Conservation (phyloP, 1,284 basidiomycete species). For the Papiliotrema nemorosa region DNA sequence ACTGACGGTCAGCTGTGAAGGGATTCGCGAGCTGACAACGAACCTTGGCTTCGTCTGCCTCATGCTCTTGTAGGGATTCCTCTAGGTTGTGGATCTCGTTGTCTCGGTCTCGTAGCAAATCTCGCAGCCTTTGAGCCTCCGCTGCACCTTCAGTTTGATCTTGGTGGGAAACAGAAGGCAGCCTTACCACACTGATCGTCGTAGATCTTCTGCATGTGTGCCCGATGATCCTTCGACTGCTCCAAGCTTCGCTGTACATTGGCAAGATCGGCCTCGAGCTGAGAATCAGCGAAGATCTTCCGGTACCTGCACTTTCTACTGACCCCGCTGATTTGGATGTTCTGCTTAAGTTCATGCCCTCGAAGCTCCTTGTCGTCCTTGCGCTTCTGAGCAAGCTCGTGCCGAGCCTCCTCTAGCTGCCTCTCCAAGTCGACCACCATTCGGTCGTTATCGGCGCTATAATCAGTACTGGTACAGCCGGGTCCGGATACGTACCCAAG, state of each 20-base stretch:
- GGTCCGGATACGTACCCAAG: constrained; percentile 26
- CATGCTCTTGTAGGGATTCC: constrained; percentile 59
- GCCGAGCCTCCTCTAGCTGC: constrained; percentile 66
- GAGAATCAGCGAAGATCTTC: not conserved
- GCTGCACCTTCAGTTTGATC: constrained; percentile 48
- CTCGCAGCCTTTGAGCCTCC: constrained; percentile 71
- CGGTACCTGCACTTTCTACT: too few species aligned
- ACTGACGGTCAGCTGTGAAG: constrained; percentile 17
- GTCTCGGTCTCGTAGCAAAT: constrained; percentile 67
- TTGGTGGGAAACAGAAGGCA: not conserved
- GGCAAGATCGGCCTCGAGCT: constrained; percentile 70
- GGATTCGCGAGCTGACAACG: constrained; percentile 11
- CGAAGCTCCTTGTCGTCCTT: constrained; percentile 84
- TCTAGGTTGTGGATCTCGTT: constrained; percentile 63
- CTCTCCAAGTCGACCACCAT: constrained; percentile 71
- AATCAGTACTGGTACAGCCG: not conserved
- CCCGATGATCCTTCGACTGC: constrained; percentile 63
- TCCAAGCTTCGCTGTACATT: constrained; percentile 70
- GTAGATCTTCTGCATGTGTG: constrained; percentile 74
- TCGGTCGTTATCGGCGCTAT: constrained; percentile 62
- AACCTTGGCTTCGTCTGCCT: constrained; percentile 58
- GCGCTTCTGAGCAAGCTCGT: constrained; percentile 68
- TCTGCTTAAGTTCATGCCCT: constrained; percentile 61
- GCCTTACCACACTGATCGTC: constrained; percentile 73
- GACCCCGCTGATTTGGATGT: constrained; percentile 45